These are phyloP conservation scores for Macrolepiota albuminosa DNA, from an alignment of 768 basidiomycete species.

Conservation along the genomic window DNA sequence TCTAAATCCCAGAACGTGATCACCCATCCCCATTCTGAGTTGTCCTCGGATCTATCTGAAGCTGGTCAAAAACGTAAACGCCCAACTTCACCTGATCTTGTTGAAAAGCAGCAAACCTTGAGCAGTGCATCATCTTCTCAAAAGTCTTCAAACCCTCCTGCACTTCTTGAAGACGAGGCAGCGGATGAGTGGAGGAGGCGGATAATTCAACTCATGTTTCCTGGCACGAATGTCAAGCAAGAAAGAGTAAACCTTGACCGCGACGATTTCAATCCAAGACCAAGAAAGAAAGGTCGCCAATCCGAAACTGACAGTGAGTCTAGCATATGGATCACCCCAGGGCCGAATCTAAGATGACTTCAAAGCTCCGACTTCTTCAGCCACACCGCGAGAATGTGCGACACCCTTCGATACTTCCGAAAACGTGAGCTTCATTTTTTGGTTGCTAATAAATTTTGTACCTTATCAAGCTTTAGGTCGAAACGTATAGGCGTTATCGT, in stretches of 20 bases:
- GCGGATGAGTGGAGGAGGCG: constrained; percentile 54
- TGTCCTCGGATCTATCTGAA: constrained; percentile 8
- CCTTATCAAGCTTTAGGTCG: constrained; percentile 14
- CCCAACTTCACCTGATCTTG: constrained; percentile 28
- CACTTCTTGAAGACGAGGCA: constrained; percentile 33
- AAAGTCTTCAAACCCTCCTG: constrained; percentile 23
- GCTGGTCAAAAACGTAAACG: constrained; percentile 41
- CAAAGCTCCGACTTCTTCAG: not conserved
- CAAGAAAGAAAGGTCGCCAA: not conserved
- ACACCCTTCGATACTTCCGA: not conserved
- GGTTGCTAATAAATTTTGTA: not conserved
- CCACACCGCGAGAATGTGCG: not conserved
- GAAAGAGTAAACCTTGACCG: constrained; percentile 1
- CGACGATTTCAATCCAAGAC: not conserved
- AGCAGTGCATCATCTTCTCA: constrained; percentile 7
- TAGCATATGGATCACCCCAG: not conserved
- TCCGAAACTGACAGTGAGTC: not conserved
- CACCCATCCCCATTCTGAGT: not conserved
- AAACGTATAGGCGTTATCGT: constrained; percentile 22
- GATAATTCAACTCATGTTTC: constrained; percentile 61
- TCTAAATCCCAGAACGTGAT: not conserved
- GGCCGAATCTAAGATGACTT: not conserved
- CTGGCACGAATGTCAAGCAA: constrained; percentile 28
- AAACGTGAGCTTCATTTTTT: not conserved
- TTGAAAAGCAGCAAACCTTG: constrained; percentile 29